A percentile compares a stretch with the other conserved stretches of the same genome.
Evolutionary conservation across 129 eudicot species (phyloP).

Genomic region (Apium graveolens): DNA sequence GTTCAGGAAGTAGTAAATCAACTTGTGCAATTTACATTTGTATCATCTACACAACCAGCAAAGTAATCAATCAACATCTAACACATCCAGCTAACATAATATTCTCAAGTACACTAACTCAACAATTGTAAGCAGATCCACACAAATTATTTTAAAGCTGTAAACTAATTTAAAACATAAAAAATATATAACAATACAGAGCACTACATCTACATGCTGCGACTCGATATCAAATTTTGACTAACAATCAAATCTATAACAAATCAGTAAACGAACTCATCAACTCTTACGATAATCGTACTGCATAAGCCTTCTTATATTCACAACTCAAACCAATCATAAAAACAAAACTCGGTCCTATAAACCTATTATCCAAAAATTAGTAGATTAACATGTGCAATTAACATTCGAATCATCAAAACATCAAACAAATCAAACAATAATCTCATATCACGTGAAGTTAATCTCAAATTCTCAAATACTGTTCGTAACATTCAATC

Average conservation of each 20-base stretch:
- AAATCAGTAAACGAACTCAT: background rate
- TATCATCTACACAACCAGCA: background rate
- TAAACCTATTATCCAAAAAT: background rate
- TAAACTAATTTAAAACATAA: background rate
- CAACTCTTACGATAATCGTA: background rate
- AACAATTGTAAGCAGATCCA: constrained; percentile 2
- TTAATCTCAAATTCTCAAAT: no score
- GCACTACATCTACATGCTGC: background rate
- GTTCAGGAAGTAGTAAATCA: background rate
- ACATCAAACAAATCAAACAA: background rate
- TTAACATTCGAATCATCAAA: background rate
- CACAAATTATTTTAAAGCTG: background rate
- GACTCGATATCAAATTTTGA: background rate
- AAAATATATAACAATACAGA: background rate
- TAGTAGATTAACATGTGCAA: background rate
- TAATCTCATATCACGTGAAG: no score
- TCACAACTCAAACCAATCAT: background rate
- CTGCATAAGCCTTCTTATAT: background rate
- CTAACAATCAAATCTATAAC: background rate
- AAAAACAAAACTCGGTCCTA: background rate
- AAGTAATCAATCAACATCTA: background rate
- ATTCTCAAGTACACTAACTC: no score
- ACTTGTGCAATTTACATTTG: background rate
- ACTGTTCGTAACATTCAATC: no score
- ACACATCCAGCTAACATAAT: background rate